Evolutionary conservation across 164 flowering plant genomes (phyloP).

Genomic region (grape (Vitis vinifera)): DNA sequence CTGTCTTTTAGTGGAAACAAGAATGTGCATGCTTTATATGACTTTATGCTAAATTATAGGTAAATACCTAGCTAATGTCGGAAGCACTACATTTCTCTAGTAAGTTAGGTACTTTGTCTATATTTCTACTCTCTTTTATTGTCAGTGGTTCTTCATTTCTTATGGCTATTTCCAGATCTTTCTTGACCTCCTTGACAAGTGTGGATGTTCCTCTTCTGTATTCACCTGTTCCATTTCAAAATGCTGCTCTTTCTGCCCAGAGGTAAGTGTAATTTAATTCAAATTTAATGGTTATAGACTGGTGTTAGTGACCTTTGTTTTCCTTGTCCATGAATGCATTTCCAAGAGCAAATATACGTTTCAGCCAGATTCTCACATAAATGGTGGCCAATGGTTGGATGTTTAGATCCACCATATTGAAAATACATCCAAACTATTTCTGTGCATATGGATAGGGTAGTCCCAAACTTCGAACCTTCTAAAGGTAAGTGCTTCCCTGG

Average conservation of each 20-base stretch:
- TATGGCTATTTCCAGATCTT: slow-evolving; percentile 49
- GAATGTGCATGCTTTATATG: slow-evolving; percentile 76
- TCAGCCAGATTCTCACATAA: too few relatives aligned
- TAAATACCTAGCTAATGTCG: slow-evolving; percentile 14
- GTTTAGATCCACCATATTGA: too few relatives aligned
- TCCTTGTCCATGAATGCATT: too few relatives aligned
- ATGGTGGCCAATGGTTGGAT: too few relatives aligned
- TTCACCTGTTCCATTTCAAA: slow-evolving; percentile 80
- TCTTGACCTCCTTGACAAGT: slow-evolving; percentile 53
- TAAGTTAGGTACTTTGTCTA: background rate
- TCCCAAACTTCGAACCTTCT: too few relatives aligned
- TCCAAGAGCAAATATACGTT: too few relatives aligned
- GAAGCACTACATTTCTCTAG: background rate
- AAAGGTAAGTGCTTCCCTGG: too few relatives aligned
- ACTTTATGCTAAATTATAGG: slow-evolving; percentile 90
- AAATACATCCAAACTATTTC: too few relatives aligned
- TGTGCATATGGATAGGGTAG: too few relatives aligned
- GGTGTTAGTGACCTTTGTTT: too few relatives aligned
- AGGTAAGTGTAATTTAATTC: slow-evolving; percentile 47
- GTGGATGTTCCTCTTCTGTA: slow-evolving; percentile 81
- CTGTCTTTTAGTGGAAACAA: slow-evolving; percentile 67
- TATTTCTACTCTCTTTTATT: background rate
- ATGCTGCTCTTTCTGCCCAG: slow-evolving; percentile 83
- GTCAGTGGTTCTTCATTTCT: slow-evolving; percentile 14
- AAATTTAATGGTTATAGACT: too few relatives aligned